Base-by-base conservation (phyloP, 352 stramenopile genomes). In the Phytophthora pisi region DNA sequence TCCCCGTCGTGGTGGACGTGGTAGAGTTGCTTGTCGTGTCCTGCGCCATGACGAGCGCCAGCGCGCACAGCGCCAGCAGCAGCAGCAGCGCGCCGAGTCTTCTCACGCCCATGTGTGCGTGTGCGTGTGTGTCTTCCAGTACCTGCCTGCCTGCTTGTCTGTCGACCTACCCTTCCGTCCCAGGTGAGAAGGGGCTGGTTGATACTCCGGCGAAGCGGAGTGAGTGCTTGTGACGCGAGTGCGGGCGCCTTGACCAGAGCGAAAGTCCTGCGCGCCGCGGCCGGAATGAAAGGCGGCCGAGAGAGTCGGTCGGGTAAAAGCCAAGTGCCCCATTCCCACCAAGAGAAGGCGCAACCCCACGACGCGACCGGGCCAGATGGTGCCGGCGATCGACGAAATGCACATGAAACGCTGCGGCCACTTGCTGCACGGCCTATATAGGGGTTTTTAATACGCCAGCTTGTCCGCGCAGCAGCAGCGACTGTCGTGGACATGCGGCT, bases 221-320 rank as follows among this genome's bases (percentile, higher is more conserved):
- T 76, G 50, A 70, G 31, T 50, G 34, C 42, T 65, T 57, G 31
- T 64, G 43, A 53, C 23, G 51, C 30, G 36, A 40, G 38, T 75
- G 61, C 34, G 24, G 26, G 18, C 20, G 56, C 34, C 46, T 74
- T 52, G 45, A 28, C 18, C 51, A 72, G 52, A 57, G 52, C 57
- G 64, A 53, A 75, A 72, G 68, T 68, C 57, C 23, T 59, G 45
- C 59, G 46, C 53, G 24, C 26, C 13, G 43, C 36, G 50, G 50
- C 13, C 20, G 51, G 46, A 76, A 66, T 70, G 58, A 64, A 69
- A 59, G 49, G 54, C 10, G 51, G 18, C 28, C 52, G 34, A 75
- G 57, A 76, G 64, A 76, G 68, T 72, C 64, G 57, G 68, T 70
- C 45, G 57, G 46, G 69, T 73, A 77, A 74, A 76, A 64, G 51